These are phyloP conservation scores for Lepidium campestre DNA, from an alignment of 441 rosid genomes.

Conservation along the genomic window DNA sequence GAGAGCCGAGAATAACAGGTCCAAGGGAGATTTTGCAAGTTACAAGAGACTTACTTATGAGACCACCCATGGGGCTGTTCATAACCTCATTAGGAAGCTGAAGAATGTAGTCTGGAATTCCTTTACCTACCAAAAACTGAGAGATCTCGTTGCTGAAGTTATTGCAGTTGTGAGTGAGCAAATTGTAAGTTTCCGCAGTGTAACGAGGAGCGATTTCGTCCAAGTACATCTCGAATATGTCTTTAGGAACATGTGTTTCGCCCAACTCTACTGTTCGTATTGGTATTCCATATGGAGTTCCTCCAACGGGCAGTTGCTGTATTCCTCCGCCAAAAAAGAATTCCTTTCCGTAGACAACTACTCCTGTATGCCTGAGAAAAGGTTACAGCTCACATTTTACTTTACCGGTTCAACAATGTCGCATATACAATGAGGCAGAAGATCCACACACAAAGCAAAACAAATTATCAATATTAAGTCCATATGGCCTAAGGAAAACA, in stretches of 20 bases:
- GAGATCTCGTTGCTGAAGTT: conserved; percentile 88
- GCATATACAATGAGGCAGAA: background rate
- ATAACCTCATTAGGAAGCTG: conserved; percentile 81
- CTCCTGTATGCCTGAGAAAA: conserved; percentile 76
- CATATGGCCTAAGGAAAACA: background rate
- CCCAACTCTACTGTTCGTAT: conserved; percentile 74
- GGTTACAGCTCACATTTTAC: background rate
- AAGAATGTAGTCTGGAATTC: conserved; percentile 80
- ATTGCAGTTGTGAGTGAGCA: conserved; percentile 88
- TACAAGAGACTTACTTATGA: conserved; percentile 56
- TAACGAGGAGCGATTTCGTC: conserved; percentile 83
- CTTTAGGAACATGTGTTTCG: conserved; percentile 71
- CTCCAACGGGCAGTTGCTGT: conserved; percentile 57
- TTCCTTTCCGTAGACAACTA: conserved; percentile 76
- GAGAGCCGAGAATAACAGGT: background rate
- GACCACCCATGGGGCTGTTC: conserved; percentile 93
- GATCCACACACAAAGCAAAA: background rate
- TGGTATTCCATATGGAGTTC: conserved; percentile 76
- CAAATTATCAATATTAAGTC: background rate
- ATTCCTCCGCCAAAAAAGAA: conserved; percentile 91
- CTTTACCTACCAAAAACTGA: conserved; percentile 76
- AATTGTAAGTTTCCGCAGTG: conserved; percentile 72
- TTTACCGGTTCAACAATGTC: background rate
- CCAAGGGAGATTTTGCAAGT: background rate
- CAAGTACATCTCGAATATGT: conserved; percentile 79